phyloP scores from a whole-genome alignment of 1,284 basidiomycete genomes.

The Apiotrichum gamsii region DNA sequence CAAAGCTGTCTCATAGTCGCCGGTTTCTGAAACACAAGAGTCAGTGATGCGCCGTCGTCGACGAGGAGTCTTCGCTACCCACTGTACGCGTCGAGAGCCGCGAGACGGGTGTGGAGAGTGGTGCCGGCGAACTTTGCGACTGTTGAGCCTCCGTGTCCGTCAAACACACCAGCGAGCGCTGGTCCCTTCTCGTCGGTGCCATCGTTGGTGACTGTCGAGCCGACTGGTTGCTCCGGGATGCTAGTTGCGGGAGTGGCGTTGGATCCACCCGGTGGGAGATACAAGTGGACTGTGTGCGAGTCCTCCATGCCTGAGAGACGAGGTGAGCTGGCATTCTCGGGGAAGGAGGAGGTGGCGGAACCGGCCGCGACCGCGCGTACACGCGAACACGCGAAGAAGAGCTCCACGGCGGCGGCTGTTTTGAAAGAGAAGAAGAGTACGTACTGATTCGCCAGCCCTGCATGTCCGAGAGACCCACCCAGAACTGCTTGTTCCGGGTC shows the following conservation, averaged over 20 bases:
- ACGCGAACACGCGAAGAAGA: neutral
- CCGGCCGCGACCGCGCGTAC: too few relatives aligned
- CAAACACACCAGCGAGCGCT: slow-evolving; percentile 93
- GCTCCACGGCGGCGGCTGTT: too few relatives aligned
- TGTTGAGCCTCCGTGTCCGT: slow-evolving; percentile 90
- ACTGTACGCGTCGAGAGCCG: slow-evolving; percentile 66
- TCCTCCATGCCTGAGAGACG: slow-evolving; percentile 90
- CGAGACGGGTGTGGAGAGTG: slow-evolving; percentile 76
- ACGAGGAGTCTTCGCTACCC: slow-evolving; percentile 22
- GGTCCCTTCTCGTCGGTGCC: slow-evolving; percentile 55
- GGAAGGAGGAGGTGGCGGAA: too few relatives aligned
- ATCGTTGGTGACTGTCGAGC: slow-evolving; percentile 45
- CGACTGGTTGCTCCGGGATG: slow-evolving; percentile 46
- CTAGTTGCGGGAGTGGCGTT: slow-evolving; percentile 48
- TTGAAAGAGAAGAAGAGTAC: too few relatives aligned
- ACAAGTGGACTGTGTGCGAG: slow-evolving; percentile 76
- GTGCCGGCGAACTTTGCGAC: slow-evolving; percentile 88
- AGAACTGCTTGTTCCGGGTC: slow-evolving; percentile 63
- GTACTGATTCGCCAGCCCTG: slow-evolving; percentile 98
- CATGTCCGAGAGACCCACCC: slow-evolving; percentile 90
- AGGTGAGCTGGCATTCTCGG: too few relatives aligned
- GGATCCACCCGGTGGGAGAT: slow-evolving; percentile 35
- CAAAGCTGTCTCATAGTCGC: slow-evolving; percentile 69
- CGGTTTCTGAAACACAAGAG: slow-evolving; percentile 48
- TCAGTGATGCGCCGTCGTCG: too few relatives aligned